Evolutionary conservation across 768 basidiomycete species (phyloP).

Genomic region (Boletus huronensis): DNA sequence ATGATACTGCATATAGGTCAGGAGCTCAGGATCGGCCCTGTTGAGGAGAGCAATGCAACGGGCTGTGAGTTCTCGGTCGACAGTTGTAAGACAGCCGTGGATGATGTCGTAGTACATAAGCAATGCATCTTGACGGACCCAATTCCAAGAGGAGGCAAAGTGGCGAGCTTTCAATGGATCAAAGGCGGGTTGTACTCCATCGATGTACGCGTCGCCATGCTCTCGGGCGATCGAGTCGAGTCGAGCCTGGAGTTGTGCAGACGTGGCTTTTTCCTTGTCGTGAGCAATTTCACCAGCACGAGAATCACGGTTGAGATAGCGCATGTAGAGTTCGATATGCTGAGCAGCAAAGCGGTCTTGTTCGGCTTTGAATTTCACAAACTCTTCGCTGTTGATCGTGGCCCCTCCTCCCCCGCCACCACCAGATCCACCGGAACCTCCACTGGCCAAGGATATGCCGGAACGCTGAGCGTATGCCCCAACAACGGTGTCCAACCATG

Average conservation of each 20-base stretch:
- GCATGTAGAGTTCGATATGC: conserved; percentile 95
- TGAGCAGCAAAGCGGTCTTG: conserved; percentile 90
- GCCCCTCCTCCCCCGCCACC: conserved; percentile 68
- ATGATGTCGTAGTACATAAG: conserved; percentile 99
- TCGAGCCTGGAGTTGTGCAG: conserved; percentile 69
- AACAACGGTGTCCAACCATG: conserved; percentile 88
- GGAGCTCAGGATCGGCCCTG: conserved; percentile 88
- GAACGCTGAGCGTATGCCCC: conserved; percentile 82
- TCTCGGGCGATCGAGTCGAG: conserved; percentile 87
- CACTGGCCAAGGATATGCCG: conserved; percentile 78
- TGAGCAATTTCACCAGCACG: conserved; percentile 88
- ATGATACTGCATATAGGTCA: conserved; percentile 94
- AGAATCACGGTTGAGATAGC: conserved; percentile 91
- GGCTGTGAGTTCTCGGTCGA: conserved; percentile 95
- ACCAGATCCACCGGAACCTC: conserved; percentile 56
- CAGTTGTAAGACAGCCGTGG: conserved; percentile 88
- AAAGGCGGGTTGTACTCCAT: conserved; percentile 93
- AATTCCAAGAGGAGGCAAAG: conserved; percentile 99
- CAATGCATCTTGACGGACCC: conserved; percentile 96
- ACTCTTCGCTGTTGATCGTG: conserved; percentile 96
- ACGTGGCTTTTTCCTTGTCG: conserved; percentile 80
- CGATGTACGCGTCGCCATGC: conserved; percentile 90
- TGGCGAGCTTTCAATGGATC: conserved; percentile 94
- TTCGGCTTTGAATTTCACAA: conserved; percentile 92
- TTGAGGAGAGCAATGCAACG: conserved; percentile 98